Conservation (phyloP, 1,284 basidiomycete species). For the Sphaerobolus stellatus region DNA sequence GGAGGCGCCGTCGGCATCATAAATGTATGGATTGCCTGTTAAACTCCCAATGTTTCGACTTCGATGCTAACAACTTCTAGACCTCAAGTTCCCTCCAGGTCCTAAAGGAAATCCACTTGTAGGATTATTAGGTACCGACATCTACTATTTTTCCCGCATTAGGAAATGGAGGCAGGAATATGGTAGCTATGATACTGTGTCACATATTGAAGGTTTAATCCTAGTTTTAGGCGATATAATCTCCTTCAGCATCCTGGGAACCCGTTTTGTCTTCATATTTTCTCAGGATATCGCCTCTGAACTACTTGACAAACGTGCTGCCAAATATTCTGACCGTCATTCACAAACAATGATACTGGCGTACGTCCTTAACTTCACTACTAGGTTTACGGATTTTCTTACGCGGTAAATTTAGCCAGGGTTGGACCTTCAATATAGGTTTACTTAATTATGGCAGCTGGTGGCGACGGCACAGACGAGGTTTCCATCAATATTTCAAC, state of each 20-base stretch:
- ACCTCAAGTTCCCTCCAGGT: neutral
- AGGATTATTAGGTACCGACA: neutral
- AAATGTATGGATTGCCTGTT: no score
- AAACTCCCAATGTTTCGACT: no score
- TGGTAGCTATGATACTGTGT: neutral
- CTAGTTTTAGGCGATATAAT: conserved; percentile 53
- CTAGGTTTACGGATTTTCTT: neutral
- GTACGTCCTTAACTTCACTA: neutral
- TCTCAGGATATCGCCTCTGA: conserved; percentile 56
- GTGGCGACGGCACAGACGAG: conserved; percentile 21
- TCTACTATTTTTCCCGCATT: neutral
- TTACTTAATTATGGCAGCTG: conserved; percentile 21
- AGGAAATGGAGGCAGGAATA: neutral
- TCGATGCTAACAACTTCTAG: no score
- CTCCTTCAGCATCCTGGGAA: conserved; percentile 63
- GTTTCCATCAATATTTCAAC: conserved; percentile 23
- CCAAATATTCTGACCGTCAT: conserved; percentile 71
- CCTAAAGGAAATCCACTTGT: neutral
- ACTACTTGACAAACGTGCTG: conserved; percentile 64
- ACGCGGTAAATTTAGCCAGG: neutral
- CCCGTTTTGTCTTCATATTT: conserved; percentile 64
- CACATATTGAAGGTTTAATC: neutral
- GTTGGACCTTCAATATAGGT: conserved; percentile 18
- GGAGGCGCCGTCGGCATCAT: no score
- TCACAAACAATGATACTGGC: conserved; percentile 8